Conservation (phyloP, 2,329 filamentous ascomycete species). For the Trichophaea hybrida region DNA sequence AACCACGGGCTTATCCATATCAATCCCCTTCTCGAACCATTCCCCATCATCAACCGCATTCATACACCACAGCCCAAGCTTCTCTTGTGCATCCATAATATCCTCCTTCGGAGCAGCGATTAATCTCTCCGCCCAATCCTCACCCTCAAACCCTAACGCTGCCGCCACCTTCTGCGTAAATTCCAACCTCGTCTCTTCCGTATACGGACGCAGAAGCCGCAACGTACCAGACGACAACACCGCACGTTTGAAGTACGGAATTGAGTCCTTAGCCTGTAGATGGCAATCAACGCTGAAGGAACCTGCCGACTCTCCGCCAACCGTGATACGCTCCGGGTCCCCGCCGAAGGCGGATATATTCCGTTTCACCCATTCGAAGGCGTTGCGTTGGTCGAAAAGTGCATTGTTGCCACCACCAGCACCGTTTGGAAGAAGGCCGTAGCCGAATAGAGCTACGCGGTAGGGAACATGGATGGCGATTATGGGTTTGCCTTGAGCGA, state of each 20-base stretch:
- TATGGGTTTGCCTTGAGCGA: constrained; percentile 45
- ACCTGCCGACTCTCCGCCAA: constrained; percentile 62
- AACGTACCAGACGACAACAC: background rate
- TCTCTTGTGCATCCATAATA: background rate
- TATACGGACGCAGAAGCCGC: background rate
- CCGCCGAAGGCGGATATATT: constrained; percentile 68
- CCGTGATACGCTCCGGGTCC: constrained; percentile 61
- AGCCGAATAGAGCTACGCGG: constrained; percentile 59
- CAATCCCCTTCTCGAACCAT: background rate
- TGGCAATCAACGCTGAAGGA: background rate
- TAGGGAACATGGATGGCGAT: constrained; percentile 69
- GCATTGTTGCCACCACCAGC: constrained; percentile 51
- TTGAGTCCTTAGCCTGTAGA: background rate
- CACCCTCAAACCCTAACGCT: background rate
- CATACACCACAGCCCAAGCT: background rate
- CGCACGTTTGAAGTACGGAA: background rate
- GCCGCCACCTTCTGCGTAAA: background rate
- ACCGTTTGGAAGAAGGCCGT: constrained; percentile 53
- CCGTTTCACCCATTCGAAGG: constrained; percentile 60
- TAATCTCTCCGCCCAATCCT: background rate
- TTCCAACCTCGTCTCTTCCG: background rate
- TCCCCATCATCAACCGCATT: background rate
- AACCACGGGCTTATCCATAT: background rate
- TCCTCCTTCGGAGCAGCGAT: background rate
- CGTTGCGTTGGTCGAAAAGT: constrained; percentile 57